Base-by-base conservation (phyloP, 2,329 filamentous ascomycete genomes). In the Cladophialophora immunda region DNA sequence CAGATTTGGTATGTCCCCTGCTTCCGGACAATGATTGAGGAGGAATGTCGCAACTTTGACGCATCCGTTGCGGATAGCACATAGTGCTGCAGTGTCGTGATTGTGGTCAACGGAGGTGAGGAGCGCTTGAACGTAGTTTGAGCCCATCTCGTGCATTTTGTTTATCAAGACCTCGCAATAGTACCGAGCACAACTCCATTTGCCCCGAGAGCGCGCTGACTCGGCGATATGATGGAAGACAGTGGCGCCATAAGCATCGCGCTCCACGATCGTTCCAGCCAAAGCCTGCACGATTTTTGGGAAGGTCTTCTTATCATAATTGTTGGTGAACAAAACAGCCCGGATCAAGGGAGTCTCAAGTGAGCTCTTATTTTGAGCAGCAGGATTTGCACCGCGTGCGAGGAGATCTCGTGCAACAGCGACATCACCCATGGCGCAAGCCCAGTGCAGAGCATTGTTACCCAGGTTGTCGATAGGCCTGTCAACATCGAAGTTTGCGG, bases 391-490 rank as follows among this genome's bases (percentile, higher is more conserved):
- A 50, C 92, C 90, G 68, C 94, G 93, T 47, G 89, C 86, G 73
- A 95, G 90, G 19, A 99, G 84, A 77, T 97, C 91, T 77, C 90
- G 93, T 68, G 97, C 92, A 17, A 98, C 92, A 57, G 94, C 92
- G 32, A 97, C 84, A 72, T 98, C 95, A 66, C 95, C 95, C 94
- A 99, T 99, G 27, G 95, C 93, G 61, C 93, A 93, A 19, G 94
- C 95, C 95, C 95, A 99, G 77, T 99, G 95, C 71, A 99, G 86
- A 5, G 94, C 94, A 2, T 93, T 97, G 75, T 98, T 94, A 9
- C 90, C 90, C 74, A 97, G 93, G 52, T 93, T 91, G 77, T 99
- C 95, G 69, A 99, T 97, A n/a, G 90, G 85, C 78, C 92, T 92
- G 78, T 99, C 91, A 5, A 96, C 89, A 75, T 97, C 90, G 74